Conservation (phyloP, 1,284 basidiomycete genomes). For the Boletus hoseneyae region DNA sequence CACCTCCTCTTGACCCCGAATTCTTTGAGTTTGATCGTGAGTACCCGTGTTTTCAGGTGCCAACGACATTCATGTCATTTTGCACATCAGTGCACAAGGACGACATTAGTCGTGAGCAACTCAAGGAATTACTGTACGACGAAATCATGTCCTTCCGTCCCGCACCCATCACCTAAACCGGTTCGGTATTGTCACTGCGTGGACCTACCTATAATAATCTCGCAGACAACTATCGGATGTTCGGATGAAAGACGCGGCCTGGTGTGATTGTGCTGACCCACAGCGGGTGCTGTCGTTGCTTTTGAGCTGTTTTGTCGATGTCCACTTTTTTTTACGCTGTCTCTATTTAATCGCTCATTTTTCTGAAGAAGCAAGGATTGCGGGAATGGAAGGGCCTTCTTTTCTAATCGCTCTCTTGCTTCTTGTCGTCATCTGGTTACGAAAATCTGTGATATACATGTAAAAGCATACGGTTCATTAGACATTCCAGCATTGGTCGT, state of each 20-base stretch:
- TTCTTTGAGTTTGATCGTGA: conserved; percentile 91
- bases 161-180: conserved; percentile 48
- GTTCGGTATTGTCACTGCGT: background rate
- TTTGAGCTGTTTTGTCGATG: background rate
- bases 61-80: background rate
- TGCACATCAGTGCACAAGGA: conserved; percentile 76
- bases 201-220: conserved; percentile 8
- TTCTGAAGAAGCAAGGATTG: conserved; percentile 3
- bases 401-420: background rate
- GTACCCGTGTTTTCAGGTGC: background rate
- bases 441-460: conserved; percentile 7
- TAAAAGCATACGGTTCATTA: conserved; percentile 4
- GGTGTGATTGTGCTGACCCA: background rate
- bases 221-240: conserved; percentile 5
- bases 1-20: conserved; percentile 83
- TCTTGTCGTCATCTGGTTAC: conserved; percentile 8
- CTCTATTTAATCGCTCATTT: conserved; percentile 1
- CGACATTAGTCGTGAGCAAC: conserved; percentile 82
- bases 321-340: conserved; percentile 1
- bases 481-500: background rate
- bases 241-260: background rate
- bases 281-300: background rate
- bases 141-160: conserved; percentile 80
- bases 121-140: conserved; percentile 66
- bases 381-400: background rate